These are phyloP conservation scores for Geotrichum carabidarum DNA, from an alignment of 1,139 yeast species.

Conservation along the genomic window DNA sequence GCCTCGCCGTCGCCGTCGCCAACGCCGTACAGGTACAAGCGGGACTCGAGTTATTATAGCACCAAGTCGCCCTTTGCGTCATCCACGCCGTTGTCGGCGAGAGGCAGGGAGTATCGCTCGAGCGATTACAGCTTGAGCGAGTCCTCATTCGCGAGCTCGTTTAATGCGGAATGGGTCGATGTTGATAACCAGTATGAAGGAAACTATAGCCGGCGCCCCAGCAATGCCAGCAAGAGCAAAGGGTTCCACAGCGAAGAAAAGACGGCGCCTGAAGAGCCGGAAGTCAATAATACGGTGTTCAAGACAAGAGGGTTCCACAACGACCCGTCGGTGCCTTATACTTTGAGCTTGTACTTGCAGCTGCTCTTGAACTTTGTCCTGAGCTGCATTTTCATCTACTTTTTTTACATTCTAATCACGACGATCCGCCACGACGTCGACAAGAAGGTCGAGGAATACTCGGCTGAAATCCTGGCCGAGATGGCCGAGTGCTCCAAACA, in stretches of 20 bases:
- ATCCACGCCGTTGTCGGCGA: background rate
- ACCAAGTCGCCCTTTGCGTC: background rate
- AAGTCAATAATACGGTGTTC: background rate
- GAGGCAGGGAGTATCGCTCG: background rate
- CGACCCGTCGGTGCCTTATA: constrained; percentile 58
- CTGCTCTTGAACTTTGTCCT: constrained; percentile 59
- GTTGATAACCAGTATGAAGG: background rate
- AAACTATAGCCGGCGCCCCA: background rate
- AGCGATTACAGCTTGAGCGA: background rate
- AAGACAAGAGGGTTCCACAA: constrained; percentile 7
- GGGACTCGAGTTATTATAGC: background rate
- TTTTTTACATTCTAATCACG: constrained; percentile 50
- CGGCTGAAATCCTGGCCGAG: constrained; percentile 57
- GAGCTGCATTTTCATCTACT: constrained; percentile 50
- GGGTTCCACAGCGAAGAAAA: background rate
- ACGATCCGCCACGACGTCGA: constrained; percentile 69
- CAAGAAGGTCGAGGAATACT: constrained; percentile 58
- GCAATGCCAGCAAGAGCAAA: background rate
- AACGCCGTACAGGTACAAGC: background rate
- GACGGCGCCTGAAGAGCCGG: background rate
- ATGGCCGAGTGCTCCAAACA: constrained; percentile 67
- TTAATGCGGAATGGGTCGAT: constrained; percentile 8
- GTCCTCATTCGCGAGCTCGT: background rate
- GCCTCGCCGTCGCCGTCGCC: constrained; percentile 2
- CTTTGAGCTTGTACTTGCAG: constrained; percentile 68